These are phyloP conservation scores for Scutellaria galericulata DNA, from an alignment of 257 asterid species.

Conservation along the genomic window DNA sequence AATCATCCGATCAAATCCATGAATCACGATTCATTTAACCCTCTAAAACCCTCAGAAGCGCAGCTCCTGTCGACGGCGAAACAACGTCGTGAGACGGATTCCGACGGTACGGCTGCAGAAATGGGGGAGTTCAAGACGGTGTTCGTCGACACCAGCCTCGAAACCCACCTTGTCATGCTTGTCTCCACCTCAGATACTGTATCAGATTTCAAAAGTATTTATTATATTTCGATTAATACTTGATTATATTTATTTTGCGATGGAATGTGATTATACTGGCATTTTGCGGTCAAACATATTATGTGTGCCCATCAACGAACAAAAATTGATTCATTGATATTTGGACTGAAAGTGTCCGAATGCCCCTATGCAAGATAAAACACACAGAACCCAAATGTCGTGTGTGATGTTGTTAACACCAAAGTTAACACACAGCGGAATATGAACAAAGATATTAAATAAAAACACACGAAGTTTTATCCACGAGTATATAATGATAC, in stretches of 20 bases:
- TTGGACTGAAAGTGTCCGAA: too few relatives aligned
- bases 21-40: neutral
- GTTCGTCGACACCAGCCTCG: slow-evolving; percentile 72
- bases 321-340: neutral
- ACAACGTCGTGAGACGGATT: slow-evolving; percentile 50
- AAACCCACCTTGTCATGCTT: slow-evolving; percentile 57
- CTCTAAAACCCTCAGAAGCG: slow-evolving; percentile 40
- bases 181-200: slow-evolving; percentile 55
- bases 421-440: too few relatives aligned
- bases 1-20: too few relatives aligned
- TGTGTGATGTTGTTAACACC: too few relatives aligned
- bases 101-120: slow-evolving; percentile 32
- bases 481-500: too few relatives aligned
- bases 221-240: neutral
- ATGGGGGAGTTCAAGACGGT: slow-evolving; percentile 38
- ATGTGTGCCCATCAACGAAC: too few relatives aligned
- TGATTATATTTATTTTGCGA: neutral
- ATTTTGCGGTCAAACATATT: too few relatives aligned
- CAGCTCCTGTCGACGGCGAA: slow-evolving; percentile 47
- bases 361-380: too few relatives aligned
- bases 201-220: slow-evolving; percentile 61
- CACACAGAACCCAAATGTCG: too few relatives aligned
- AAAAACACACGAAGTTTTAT: too few relatives aligned
- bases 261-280: neutral
- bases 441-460: too few relatives aligned